These are phyloP conservation scores for Apiotrichum veenhuisii DNA, from an alignment of 1,284 basidiomycete genomes.

Conservation along the genomic window DNA sequence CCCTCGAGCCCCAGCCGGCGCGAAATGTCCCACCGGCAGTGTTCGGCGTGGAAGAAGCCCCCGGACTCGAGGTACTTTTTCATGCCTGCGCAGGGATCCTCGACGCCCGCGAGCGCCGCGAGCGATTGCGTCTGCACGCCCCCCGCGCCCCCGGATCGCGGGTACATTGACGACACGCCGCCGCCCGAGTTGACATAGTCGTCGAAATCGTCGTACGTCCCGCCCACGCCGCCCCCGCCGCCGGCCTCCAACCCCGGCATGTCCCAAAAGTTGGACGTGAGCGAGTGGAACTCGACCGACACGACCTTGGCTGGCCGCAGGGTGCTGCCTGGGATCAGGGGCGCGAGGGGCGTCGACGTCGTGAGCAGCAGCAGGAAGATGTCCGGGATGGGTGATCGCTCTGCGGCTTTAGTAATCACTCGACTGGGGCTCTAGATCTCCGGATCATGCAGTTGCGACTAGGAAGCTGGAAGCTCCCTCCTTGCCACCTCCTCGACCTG, in stretches of 20 bases:
- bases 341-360: constrained; percentile 31
- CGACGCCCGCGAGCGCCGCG: constrained; percentile 55
- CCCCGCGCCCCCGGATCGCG: background rate
- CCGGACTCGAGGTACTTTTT: constrained; percentile 88
- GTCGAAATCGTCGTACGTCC: constrained; percentile 14
- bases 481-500: too few species aligned
- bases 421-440: too few species aligned
- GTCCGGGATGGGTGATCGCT: constrained; percentile 43
- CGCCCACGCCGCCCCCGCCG: background rate
- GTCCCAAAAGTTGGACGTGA: constrained; percentile 51
- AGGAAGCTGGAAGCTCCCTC: too few species aligned
- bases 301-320: constrained; percentile 49
- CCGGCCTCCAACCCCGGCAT: constrained; percentile 29
- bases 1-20: constrained; percentile 61
- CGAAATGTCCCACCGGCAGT: constrained; percentile 82
- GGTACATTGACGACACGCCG: background rate
- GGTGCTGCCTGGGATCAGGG: constrained; percentile 35
- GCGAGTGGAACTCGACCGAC: constrained; percentile 52
- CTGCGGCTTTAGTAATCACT: too few species aligned
- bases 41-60: constrained; percentile 86
- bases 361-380: constrained; percentile 48
- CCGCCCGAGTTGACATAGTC: constrained; percentile 1
- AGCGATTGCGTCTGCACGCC: constrained; percentile 48
- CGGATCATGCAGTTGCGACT: too few species aligned
- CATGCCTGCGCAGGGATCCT: constrained; percentile 86